phyloP scores from a whole-genome alignment of 257 asterid genomes.

The Schizonepeta tenuifolia region DNA sequence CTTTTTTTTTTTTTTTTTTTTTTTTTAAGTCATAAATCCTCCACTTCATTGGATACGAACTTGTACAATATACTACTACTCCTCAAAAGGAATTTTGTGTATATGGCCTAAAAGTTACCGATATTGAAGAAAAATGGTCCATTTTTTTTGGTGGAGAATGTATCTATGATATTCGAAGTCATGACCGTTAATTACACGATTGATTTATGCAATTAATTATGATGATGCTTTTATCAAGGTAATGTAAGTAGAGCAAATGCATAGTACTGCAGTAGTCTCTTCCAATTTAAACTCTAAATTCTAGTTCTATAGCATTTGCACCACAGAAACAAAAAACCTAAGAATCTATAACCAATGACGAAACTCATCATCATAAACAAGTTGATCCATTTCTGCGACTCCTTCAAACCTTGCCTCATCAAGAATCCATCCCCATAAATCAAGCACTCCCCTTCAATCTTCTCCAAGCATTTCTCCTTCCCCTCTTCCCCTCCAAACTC shows the following conservation, averaged over 20 bases:
- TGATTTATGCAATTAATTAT: background rate
- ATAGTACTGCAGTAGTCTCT: background rate
- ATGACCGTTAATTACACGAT: too few relatives aligned
- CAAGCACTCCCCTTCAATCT: slow-evolving; percentile 50
- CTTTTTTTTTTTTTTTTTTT: too few relatives aligned
- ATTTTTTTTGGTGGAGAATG: too few relatives aligned
- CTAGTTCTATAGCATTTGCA: slow-evolving; percentile 47
- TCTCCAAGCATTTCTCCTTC: slow-evolving; percentile 54
- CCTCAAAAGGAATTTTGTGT: too few relatives aligned
- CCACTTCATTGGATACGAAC: too few relatives aligned
- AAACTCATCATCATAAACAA: slow-evolving; percentile 58
- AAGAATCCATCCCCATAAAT: slow-evolving; percentile 56
- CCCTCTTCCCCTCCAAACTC: slow-evolving; percentile 73
- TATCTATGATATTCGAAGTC: too few relatives aligned
- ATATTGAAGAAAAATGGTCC: too few relatives aligned
- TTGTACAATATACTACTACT: too few relatives aligned
- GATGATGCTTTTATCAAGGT: background rate
- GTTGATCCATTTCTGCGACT: slow-evolving; percentile 68
- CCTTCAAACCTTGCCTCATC: slow-evolving; percentile 55
- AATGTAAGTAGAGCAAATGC: background rate
- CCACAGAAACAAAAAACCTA: slow-evolving; percentile 59
- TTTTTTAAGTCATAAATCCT: too few relatives aligned
- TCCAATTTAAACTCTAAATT: slow-evolving; percentile 13
- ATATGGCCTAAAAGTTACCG: too few relatives aligned
- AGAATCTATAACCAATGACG: slow-evolving; percentile 57